phyloP scores from a whole-genome alignment of 139 green algal genomes.

The Desmodesmus armatus region DNA sequence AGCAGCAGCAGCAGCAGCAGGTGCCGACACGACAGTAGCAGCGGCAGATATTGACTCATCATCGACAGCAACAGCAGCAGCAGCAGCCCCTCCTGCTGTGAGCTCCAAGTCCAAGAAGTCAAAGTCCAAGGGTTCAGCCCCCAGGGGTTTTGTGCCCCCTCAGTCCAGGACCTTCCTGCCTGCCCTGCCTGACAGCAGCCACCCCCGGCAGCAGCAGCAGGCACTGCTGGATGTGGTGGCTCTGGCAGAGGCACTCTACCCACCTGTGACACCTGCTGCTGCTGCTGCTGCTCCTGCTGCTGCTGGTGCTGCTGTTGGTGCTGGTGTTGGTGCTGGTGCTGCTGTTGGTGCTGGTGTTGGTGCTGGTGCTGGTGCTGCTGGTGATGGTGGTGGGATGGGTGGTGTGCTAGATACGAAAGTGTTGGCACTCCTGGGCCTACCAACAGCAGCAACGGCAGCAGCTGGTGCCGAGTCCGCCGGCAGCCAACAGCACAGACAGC shows the following conservation, averaged over 20 bases:
- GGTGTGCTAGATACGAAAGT: no score
- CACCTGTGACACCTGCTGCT: not conserved
- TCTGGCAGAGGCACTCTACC: slow-evolving; percentile 23
- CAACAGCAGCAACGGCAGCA: slow-evolving; percentile 11
- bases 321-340: not conserved
- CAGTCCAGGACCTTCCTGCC: slow-evolving; percentile 11
- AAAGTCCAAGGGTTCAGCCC: no score
- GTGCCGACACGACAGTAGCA: not conserved
- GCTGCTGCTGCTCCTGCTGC: slow-evolving; percentile 1
- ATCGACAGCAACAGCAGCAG: not conserved
- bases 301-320: not conserved
- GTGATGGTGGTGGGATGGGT: not conserved
- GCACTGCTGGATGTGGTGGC: slow-evolving; percentile 28
- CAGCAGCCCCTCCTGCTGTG: no score
- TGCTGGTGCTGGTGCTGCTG: not conserved
- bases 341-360: not conserved
- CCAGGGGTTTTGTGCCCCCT: slow-evolving; percentile 18
- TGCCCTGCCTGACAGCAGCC: not conserved
- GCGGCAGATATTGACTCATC: not conserved
- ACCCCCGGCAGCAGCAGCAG: slow-evolving; percentile 4
- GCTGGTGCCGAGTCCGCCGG: no score
- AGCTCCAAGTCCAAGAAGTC: no score
- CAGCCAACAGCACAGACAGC: no score
- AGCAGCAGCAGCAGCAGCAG: not conserved
- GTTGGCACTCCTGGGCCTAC: not conserved